Percentiles rank a stretch among this genome's conserved stretches.
Evolutionary conservation across 2,329 filamentous ascomycete species (phyloP).

Genomic region (Colletotrichum sp.): DNA sequence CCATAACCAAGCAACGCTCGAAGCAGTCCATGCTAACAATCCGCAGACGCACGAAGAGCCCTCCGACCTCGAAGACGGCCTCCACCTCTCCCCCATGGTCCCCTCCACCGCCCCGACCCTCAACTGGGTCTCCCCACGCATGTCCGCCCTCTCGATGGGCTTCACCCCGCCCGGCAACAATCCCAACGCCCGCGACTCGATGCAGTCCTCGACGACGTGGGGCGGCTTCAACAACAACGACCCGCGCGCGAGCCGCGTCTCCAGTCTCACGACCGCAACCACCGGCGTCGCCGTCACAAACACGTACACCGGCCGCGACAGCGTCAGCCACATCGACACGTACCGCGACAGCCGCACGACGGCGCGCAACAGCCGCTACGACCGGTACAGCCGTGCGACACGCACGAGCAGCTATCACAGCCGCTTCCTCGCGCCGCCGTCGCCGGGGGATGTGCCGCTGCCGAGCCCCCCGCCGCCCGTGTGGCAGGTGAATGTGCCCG

Average conservation of each 20-base stretch:
- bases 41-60: neutral
- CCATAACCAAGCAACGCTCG: neutral
- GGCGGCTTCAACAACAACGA: neutral
- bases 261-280: neutral
- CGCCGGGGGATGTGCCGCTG: neutral
- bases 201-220: neutral
- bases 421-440: constrained; percentile 6
- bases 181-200: neutral
- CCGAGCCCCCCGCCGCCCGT: neutral
- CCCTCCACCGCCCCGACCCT: constrained; percentile 1
- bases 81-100: neutral
- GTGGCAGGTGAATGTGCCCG: neutral
- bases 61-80: constrained; percentile 5
- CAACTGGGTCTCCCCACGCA: constrained; percentile 16
- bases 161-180: neutral
- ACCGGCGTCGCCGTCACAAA: neutral
- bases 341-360: neutral
- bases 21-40: neutral
- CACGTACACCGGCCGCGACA: neutral
- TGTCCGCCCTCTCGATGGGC: constrained; percentile 20
- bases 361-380: neutral
- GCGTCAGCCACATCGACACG: neutral
- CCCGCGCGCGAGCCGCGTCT: neutral
- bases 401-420: constrained; percentile 1
- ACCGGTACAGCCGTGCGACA: constrained; percentile 2